Conservation (phyloP, 805 yeast genomes). For the Dipodascopsis tothii region DNA sequence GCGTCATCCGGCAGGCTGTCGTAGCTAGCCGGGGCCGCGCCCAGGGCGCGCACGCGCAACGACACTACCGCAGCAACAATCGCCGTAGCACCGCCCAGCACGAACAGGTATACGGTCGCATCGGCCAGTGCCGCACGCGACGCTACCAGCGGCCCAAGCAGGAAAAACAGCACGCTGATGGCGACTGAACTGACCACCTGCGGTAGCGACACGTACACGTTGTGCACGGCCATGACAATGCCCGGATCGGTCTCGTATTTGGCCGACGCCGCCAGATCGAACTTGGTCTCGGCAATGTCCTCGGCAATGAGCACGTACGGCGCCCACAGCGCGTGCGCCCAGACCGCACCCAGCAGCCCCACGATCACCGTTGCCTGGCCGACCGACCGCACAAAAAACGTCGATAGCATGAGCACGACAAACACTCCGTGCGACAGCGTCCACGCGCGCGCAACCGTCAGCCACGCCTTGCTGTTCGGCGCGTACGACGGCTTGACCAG, state of each 20-base stretch:
- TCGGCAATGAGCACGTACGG: conserved; percentile 58
- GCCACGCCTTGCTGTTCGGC: conserved; percentile 14
- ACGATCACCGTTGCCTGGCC: conserved; percentile 42
- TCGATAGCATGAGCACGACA: conserved; percentile 41
- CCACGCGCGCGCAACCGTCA: conserved; percentile 37
- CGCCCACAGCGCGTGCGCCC: conserved; percentile 64
- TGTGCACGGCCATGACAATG: conserved; percentile 49
- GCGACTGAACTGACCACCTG: too few species aligned
- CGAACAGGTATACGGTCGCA: too few species aligned
- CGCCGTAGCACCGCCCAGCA: too few species aligned
- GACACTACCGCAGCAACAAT: too few species aligned
- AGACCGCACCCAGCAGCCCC: conserved; percentile 49
- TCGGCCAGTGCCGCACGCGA: too few species aligned
- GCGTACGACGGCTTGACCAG: conserved; percentile 34
- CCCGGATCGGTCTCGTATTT: conserved; percentile 49
- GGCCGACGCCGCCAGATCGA: conserved; percentile 30
- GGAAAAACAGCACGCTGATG: too few species aligned
- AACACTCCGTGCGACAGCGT: conserved; percentile 44
- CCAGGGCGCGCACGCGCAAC: too few species aligned
- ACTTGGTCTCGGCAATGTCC: conserved; percentile 47
- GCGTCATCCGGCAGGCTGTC: too few species aligned
- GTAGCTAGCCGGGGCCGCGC: too few species aligned
- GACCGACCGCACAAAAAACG: conserved; percentile 41
- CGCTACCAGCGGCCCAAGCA: too few species aligned
- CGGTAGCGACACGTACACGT: conserved; percentile 51